Conservation (phyloP, 768 basidiomycete genomes). For the Russula lepida region DNA sequence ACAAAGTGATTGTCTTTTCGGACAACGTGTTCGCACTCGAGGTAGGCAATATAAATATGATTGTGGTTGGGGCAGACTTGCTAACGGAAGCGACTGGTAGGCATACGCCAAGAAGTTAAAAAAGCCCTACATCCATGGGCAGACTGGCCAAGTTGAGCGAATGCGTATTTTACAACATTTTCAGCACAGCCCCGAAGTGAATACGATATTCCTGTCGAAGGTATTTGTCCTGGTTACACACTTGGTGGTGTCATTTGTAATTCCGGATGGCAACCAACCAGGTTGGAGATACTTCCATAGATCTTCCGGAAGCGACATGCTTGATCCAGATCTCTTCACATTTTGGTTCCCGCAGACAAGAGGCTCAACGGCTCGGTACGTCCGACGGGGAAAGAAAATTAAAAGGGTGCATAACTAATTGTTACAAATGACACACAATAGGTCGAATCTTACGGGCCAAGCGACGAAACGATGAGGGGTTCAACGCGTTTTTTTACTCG, state of each 20-base stretch:
- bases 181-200: conserved; percentile 90
- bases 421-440: conserved; percentile 25
- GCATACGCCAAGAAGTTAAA: conserved; percentile 89
- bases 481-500: conserved; percentile 99
- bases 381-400: not conserved
- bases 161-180: conserved; percentile 94
- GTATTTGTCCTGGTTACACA: conserved; percentile 27
- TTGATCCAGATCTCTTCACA: conserved; percentile 99
- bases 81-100: conserved; percentile 30
- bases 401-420: not conserved
- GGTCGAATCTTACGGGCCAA: conserved; percentile 96
- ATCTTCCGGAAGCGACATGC: conserved; percentile 97
- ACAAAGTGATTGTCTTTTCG: conserved; percentile 99
- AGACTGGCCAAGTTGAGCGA: conserved; percentile 88
- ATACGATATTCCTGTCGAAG: conserved; percentile 98
- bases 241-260: conserved; percentile 16
- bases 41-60: conserved; percentile 38
- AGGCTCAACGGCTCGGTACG: conserved; percentile 89
- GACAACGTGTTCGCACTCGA: conserved; percentile 97
- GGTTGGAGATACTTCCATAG: conserved; percentile 98
- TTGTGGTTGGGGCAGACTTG: not conserved
- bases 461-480: conserved; percentile 96
- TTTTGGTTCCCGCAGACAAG: conserved; percentile 96
- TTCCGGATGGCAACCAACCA: conserved; percentile 25
- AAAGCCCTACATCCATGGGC: conserved; percentile 95